A percentile compares a stretch with the other conserved stretches of the same genome.
phyloP scores from a whole-genome alignment of 2,329 filamentous ascomycete genomes.

The Trematosphaeria pertusa region DNA sequence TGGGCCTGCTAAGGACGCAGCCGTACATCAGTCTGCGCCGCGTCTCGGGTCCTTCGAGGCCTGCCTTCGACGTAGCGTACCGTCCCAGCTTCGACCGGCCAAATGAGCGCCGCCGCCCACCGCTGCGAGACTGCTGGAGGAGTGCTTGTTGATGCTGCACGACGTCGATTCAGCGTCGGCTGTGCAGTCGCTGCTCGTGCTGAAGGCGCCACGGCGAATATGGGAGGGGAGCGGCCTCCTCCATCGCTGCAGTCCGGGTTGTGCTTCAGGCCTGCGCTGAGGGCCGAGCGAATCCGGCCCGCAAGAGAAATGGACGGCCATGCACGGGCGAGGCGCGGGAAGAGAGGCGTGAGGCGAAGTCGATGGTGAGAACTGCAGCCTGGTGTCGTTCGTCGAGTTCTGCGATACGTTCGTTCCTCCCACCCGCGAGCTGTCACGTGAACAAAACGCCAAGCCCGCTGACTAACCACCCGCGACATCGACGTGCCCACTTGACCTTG shows the following conservation, averaged over 20 bases:
- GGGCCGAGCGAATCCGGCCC: slow-evolving; percentile 14
- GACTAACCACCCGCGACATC: too few species aligned
- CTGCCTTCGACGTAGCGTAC: slow-evolving; percentile 24
- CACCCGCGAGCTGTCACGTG: too few species aligned
- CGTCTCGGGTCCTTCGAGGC: slow-evolving; percentile 29
- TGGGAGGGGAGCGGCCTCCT: slow-evolving; percentile 3
- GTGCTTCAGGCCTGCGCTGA: too few species aligned
- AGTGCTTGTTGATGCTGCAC: slow-evolving; percentile 16
- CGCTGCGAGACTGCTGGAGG: slow-evolving; percentile 18
- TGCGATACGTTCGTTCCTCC: too few species aligned
- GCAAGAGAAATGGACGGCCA: slow-evolving; percentile 1
- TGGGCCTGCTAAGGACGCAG: slow-evolving; percentile 24
- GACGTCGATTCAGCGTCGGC: slow-evolving; percentile 21
- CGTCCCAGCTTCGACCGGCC: slow-evolving; percentile 18
- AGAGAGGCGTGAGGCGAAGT: too few species aligned
- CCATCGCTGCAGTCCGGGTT: too few species aligned
- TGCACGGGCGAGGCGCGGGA: too few species aligned
- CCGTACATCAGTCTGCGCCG: slow-evolving; percentile 21
- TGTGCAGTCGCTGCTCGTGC: slow-evolving; percentile 3
- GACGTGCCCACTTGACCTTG: too few species aligned
- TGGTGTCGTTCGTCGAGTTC: too few species aligned
- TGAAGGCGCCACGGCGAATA: slow-evolving; percentile 7
- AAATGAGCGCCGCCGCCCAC: slow-evolving; percentile 21
- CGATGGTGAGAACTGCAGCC: too few species aligned
- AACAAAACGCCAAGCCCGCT: too few species aligned